Evolutionary conservation across 805 yeast genomes (phyloP).

Genomic region (Myxozyma neotropica): DNA sequence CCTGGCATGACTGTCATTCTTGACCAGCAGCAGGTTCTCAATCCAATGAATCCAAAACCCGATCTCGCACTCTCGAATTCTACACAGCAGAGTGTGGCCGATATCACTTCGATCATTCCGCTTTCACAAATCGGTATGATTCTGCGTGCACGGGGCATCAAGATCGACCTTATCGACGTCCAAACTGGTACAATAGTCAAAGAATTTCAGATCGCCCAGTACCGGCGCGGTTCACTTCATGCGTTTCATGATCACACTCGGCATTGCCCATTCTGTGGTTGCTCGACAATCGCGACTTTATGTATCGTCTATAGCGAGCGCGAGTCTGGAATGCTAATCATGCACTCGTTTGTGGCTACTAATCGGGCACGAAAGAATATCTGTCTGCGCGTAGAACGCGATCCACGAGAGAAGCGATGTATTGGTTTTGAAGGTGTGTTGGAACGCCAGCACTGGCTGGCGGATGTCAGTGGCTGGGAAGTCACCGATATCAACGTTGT

Average conservation of each 20-base stretch:
- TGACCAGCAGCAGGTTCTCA: conserved; percentile 14
- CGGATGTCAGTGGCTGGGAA: conserved; percentile 75
- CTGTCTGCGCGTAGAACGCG: conserved; percentile 88
- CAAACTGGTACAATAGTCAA: conserved; percentile 74
- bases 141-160: conserved; percentile 56
- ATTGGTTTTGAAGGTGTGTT: conserved; percentile 75
- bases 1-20: conserved; percentile 13
- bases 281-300: conserved; percentile 74
- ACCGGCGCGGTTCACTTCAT: conserved; percentile 59
- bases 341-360: conserved; percentile 74
- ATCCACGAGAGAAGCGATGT: conserved; percentile 87
- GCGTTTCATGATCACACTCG: conserved; percentile 84
- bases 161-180: conserved; percentile 72
- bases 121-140: conserved; percentile 77
- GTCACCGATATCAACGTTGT: conserved; percentile 74
- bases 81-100: not conserved
- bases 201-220: conserved; percentile 61
- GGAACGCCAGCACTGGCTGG: conserved; percentile 70
- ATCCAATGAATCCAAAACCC: conserved; percentile 9
- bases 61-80: not conserved
- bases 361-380: conserved; percentile 77
- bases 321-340: conserved; percentile 54
- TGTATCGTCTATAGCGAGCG: conserved; percentile 74
- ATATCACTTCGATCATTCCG: conserved; percentile 16
- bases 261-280: conserved; percentile 89